Evolutionary conservation across 805 yeast species (phyloP).

Genomic region (Deakozyma indianensis): DNA sequence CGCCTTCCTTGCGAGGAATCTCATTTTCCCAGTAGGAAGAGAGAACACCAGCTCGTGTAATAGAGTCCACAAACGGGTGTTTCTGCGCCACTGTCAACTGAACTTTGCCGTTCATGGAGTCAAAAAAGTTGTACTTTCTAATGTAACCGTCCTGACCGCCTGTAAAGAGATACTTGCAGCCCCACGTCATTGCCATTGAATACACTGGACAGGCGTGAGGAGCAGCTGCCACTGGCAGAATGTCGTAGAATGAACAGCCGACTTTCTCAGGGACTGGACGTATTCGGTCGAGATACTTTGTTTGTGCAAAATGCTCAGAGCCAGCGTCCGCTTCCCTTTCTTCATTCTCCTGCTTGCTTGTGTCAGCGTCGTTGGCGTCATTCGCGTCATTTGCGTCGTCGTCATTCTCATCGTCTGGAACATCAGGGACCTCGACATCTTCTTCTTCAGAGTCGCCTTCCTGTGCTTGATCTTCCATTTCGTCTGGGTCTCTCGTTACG

Average conservation of each 20-base stretch:
- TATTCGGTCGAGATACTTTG: slow-evolving; percentile 7
- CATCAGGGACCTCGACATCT: slow-evolving; percentile 16
- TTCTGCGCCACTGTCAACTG: slow-evolving; percentile 84
- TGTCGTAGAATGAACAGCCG: slow-evolving; percentile 44
- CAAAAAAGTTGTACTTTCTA: slow-evolving; percentile 74
- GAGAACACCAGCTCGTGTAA: slow-evolving; percentile 72
- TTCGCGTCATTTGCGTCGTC: slow-evolving; percentile 11
- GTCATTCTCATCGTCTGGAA: slow-evolving; percentile 14
- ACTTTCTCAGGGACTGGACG: slow-evolving; percentile 30
- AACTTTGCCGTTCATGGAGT: slow-evolving; percentile 72
- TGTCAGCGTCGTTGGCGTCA: slow-evolving; percentile 10
- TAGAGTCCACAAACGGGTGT: slow-evolving; percentile 76
- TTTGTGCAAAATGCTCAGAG: slow-evolving; percentile 10
- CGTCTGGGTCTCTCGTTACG: slow-evolving; percentile 4
- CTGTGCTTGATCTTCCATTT: background rate
- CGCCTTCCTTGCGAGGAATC: slow-evolving; percentile 49
- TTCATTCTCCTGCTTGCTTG: slow-evolving; percentile 7
- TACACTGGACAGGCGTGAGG: slow-evolving; percentile 72
- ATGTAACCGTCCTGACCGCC: slow-evolving; percentile 96
- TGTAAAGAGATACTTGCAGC: slow-evolving; percentile 75
- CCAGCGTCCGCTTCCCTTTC: slow-evolving; percentile 14
- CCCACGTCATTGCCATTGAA: slow-evolving; percentile 60
- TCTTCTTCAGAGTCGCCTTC: slow-evolving; percentile 12
- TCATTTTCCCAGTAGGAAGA: slow-evolving; percentile 93
- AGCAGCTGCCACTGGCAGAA: slow-evolving; percentile 76